These are phyloP conservation scores for Acanthamoeba pearcei DNA, from an alignment of 208 protist species.

Conservation along the genomic window DNA sequence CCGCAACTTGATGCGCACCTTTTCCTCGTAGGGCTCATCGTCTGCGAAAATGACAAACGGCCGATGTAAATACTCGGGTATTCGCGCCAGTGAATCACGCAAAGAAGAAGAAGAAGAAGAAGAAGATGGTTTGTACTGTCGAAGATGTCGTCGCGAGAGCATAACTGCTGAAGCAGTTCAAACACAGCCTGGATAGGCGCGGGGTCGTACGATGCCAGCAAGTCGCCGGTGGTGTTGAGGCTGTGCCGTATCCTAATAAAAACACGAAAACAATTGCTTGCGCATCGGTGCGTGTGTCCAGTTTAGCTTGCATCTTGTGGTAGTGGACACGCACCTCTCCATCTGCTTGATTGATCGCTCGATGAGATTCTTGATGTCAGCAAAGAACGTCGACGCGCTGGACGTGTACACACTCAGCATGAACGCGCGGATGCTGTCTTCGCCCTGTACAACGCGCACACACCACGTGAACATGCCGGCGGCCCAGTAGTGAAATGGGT, in stretches of 20 bases:
- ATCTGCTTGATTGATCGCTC: slow-evolving; percentile 54
- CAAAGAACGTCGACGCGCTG: slow-evolving; percentile 29
- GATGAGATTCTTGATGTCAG: slow-evolving; percentile 65
- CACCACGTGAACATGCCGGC: not conserved
- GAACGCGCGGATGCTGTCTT: slow-evolving; percentile 54
- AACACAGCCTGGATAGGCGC: slow-evolving; percentile 47
- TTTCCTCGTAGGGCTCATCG: slow-evolving; percentile 53
- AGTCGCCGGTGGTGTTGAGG: slow-evolving; percentile 1
- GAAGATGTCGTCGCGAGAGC: slow-evolving; percentile 46
- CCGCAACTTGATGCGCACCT: slow-evolving; percentile 61
- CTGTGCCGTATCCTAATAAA: slow-evolving; percentile 14
- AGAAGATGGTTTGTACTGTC: not conserved
- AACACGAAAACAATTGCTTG: not conserved
- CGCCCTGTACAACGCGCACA: not conserved
- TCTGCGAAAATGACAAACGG: not conserved
- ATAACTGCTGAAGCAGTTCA: slow-evolving; percentile 61
- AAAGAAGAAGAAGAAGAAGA: not conserved
- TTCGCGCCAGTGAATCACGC: not conserved
- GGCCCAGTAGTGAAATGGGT: too few species aligned
- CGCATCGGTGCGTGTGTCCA: not conserved
- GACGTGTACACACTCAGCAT: slow-evolving; percentile 70
- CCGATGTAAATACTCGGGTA: not conserved
- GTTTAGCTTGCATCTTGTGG: too few species aligned
- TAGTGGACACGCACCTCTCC: not conserved
- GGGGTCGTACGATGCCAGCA: slow-evolving; percentile 60